phyloP scores from a whole-genome alignment of 2,329 filamentous ascomycete genomes.

The Colletotrichum godetiae region DNA sequence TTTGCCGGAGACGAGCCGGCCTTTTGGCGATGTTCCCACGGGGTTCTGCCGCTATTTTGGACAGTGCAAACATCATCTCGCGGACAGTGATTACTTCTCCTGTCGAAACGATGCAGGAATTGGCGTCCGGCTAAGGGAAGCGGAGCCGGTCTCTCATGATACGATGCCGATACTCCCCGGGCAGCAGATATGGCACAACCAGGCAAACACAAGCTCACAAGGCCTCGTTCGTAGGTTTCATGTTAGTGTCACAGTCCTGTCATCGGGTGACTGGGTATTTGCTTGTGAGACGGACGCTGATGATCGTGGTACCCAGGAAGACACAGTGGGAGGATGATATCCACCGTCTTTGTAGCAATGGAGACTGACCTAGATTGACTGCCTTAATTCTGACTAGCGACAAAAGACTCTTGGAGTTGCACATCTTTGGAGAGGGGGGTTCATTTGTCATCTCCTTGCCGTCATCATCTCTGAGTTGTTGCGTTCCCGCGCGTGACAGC shows the following conservation, averaged over 20 bases:
- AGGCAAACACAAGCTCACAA: background rate
- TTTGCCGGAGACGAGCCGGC: background rate
- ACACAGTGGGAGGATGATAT: background rate
- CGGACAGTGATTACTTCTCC: background rate
- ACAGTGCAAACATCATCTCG: background rate
- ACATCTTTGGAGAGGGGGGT: background rate
- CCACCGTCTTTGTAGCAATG: background rate
- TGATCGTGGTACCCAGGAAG: background rate
- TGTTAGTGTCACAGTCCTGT: background rate
- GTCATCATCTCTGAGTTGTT: too few species aligned
- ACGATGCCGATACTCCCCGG: background rate
- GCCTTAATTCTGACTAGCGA: background rate
- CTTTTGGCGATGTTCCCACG: background rate
- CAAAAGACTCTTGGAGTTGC: background rate
- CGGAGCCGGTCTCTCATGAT: background rate
- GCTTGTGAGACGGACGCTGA: background rate
- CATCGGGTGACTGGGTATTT: background rate
- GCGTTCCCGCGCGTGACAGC: background rate
- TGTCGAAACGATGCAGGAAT: background rate
- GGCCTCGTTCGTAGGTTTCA: background rate
- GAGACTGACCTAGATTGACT: too few species aligned
- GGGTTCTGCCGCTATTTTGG: background rate
- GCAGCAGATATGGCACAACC: background rate
- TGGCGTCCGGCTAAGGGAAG: background rate
- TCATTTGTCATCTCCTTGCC: background rate